A percentile compares a stretch with the other conserved stretches of the same genome.
Evolutionary conservation across 345 rosid species (phyloP).

Genomic region (Lumnitzera littorea): DNA sequence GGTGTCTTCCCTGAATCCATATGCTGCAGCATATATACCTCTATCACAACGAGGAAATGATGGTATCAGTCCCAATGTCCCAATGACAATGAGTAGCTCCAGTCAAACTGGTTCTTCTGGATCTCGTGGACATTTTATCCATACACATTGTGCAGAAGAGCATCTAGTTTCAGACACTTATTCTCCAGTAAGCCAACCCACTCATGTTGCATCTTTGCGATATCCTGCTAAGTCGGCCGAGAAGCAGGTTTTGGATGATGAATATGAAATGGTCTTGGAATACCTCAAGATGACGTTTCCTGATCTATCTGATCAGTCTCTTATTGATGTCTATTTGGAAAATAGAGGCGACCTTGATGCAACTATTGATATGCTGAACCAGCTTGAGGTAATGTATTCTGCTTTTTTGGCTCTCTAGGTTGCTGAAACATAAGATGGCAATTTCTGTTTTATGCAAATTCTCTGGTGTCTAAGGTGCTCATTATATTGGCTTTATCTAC

Average conservation of each 20-base stretch:
- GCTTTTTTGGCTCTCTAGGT: neutral
- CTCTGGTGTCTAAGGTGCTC: neutral
- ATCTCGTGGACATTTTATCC: constrained; percentile 18
- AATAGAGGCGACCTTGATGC: constrained; percentile 71
- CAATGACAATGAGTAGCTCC: constrained; percentile 11
- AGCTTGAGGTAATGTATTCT: constrained; percentile 58
- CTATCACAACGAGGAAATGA: constrained; percentile 47
- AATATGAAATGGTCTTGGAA: constrained; percentile 62
- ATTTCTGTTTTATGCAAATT: neutral
- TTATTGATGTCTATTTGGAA: constrained; percentile 63
- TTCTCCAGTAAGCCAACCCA: constrained; percentile 20
- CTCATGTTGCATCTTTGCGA: constrained; percentile 28
- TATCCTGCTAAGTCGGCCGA: constrained; percentile 18
- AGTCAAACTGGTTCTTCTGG: constrained; percentile 24
- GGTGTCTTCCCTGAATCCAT: constrained; percentile 61
- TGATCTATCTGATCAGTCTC: constrained; percentile 62
- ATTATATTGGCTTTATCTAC: neutral
- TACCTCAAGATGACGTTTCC: constrained; percentile 60
- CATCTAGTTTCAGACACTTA: constrained; percentile 23
- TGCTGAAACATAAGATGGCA: neutral
- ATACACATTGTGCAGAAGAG: constrained; percentile 19
- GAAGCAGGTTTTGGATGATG: constrained; percentile 49
- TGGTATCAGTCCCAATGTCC: constrained; percentile 12
- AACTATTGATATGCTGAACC: constrained; percentile 71
- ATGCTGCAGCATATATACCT: constrained; percentile 73